phyloP scores from a whole-genome alignment of 2,329 filamentous ascomycete species.

The Talaromyces islandicus region DNA sequence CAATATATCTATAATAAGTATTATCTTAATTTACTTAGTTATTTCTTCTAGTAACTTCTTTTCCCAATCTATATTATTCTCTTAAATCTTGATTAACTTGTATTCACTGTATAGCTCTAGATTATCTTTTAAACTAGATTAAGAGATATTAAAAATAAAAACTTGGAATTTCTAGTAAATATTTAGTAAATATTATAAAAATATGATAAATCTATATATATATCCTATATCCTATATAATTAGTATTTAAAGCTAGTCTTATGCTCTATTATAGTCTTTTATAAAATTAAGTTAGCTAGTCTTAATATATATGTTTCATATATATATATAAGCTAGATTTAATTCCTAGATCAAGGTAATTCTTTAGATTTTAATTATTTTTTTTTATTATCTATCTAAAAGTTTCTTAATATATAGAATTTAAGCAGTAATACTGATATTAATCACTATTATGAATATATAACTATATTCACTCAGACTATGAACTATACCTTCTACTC shows the following conservation, averaged over 20 bases:
- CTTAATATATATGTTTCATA: neutral
- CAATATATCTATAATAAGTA: conserved; percentile 11
- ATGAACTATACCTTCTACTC: conserved; percentile 1
- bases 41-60: conserved; percentile 11
- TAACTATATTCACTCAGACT: conserved; percentile 20
- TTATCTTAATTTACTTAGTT: conserved; percentile 9
- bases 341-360: conserved; percentile 27
- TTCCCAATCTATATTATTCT: conserved; percentile 12
- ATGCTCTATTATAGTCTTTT: conserved; percentile 14
- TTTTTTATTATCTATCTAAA: conserved; percentile 21
- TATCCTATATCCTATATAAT: conserved; percentile 16
- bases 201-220: conserved; percentile 7
- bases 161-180: conserved; percentile 9
- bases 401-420: conserved; percentile 31
- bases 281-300: neutral
- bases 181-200: neutral
- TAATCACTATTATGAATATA: conserved; percentile 29
- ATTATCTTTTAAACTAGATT: neutral
- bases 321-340: conserved; percentile 5
- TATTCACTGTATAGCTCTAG: conserved; percentile 14
- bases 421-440: conserved; percentile 29
- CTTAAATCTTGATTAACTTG: conserved; percentile 15
- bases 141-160: conserved; percentile 11
- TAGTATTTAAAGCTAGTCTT: conserved; percentile 17
- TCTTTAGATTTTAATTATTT: conserved; percentile 15